Base-by-base conservation (phyloP, 2,329 filamentous ascomycete species). In the Nemania bipapillata region DNA sequence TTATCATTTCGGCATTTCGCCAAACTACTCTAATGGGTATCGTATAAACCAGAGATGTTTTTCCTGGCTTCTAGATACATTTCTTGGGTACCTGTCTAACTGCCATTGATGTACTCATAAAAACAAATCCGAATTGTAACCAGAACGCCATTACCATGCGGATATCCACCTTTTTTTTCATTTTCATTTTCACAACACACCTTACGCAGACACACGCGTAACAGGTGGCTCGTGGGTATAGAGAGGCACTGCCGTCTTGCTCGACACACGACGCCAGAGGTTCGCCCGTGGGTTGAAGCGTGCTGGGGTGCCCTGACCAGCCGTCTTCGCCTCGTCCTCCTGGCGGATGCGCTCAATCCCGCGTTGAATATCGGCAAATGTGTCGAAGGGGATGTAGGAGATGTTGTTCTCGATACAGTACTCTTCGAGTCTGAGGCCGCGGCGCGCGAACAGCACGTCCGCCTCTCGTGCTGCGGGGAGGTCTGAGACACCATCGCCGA, bases 401-500 rank as follows among this genome's bases (percentile, higher is more conserved):
- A 91, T 88, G 42, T 81, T 80, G 79, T 91, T 83, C 77, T 90
- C 87, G 65, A 85, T 73, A 78, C 90, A 91, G 79, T 91, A 89
- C 75, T 90, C 86, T 78, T 91, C 90, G 17, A 91, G 81, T 1
- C 86, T 81, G 45, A 91, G 81, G 0, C 89, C 89, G n/a, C 86
- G 84, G 11, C 89, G 85, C 0, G 90, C 89, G 74, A 91, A 91
- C 11, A 92, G 84, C 0, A 91, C 87, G 74, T 91, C 90, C 1
- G 89, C 88, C 75, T 91, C 85, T 32, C 88, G 83, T 0, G 90
- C 89, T 2, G 89, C 89, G 0, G 90, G 85, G 1, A 91, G 83
- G 74, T 91, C 90, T 0, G 87, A 90, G 5, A 91, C 88, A 24
- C 89, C 90, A 74, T 91, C 90, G 56, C 90, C 89, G 72, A 91